phyloP scores from a whole-genome alignment of 192 early-diverging fungal species.

The Physocladia obscura region DNA sequence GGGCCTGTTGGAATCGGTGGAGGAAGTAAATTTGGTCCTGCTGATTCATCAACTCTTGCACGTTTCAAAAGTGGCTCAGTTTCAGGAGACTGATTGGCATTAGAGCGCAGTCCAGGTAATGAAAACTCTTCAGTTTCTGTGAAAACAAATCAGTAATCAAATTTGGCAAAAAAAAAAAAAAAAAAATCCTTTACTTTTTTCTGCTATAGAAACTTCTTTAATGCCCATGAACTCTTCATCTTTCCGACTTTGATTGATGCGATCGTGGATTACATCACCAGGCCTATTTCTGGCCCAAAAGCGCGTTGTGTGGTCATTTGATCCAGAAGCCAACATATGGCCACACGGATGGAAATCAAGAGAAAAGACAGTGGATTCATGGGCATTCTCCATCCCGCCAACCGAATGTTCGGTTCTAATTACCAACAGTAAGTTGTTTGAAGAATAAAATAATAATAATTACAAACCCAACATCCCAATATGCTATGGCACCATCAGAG shows the following conservation, averaged over 20 bases:
- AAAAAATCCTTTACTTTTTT: slow-evolving; percentile 10
- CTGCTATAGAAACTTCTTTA: slow-evolving; percentile 24
- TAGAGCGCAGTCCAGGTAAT: slow-evolving; percentile 5
- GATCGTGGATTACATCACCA: slow-evolving; percentile 61
- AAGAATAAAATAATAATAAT: slow-evolving; percentile 1
- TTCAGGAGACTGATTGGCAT: neutral
- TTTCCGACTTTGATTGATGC: slow-evolving; percentile 39
- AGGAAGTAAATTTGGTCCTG: neutral
- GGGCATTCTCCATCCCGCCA: slow-evolving; percentile 71
- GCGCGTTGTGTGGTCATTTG: slow-evolving; percentile 93
- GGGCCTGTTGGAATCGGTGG: neutral
- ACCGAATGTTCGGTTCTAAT: slow-evolving; percentile 48
- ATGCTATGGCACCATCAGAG: slow-evolving; percentile 79
- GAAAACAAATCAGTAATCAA: neutral
- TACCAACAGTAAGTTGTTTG: neutral
- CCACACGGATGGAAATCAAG: slow-evolving; percentile 97
- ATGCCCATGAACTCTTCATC: slow-evolving; percentile 36
- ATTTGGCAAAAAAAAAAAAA: neutral
- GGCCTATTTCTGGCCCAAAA: slow-evolving; percentile 95
- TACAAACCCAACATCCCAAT: slow-evolving; percentile 80
- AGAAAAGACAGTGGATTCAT: slow-evolving; percentile 89
- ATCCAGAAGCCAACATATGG: slow-evolving; percentile 89
- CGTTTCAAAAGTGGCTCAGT: slow-evolving; percentile 11
- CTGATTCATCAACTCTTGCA: slow-evolving; percentile 5
- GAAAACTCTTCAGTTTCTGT: slow-evolving; percentile 25